Conservation (phyloP, 352 stramenopile genomes). For the Phytophthora rubi region DNA sequence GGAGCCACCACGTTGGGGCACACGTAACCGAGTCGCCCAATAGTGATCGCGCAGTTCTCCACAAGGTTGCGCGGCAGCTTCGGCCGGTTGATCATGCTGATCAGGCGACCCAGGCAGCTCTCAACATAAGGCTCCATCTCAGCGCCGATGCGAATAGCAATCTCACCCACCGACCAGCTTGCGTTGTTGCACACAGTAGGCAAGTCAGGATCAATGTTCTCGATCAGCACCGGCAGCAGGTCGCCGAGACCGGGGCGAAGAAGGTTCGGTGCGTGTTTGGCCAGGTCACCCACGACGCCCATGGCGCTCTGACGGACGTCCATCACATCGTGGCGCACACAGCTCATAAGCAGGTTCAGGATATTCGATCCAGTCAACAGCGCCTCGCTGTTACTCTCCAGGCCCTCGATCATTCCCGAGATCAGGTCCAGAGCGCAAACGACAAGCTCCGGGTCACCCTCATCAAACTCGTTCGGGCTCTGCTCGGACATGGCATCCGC, state of each 20-base stretch:
- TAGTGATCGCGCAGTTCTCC: slow-evolving; percentile 92
- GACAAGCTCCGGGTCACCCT: slow-evolving; percentile 90
- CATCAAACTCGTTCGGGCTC: slow-evolving; percentile 78
- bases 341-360: slow-evolving; percentile 88
- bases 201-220: slow-evolving; percentile 89
- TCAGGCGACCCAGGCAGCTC: slow-evolving; percentile 65
- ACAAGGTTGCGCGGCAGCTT: slow-evolving; percentile 89
- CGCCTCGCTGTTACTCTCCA: slow-evolving; percentile 75
- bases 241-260: slow-evolving; percentile 77
- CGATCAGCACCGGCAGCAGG: slow-evolving; percentile 84
- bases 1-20: slow-evolving; percentile 84
- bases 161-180: slow-evolving; percentile 92
- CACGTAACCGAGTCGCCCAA: slow-evolving; percentile 88
- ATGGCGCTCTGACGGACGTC: slow-evolving; percentile 91
- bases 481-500: slow-evolving; percentile 82
- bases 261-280: slow-evolving; percentile 81
- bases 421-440: slow-evolving; percentile 90
- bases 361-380: slow-evolving; percentile 87
- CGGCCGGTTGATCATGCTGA: slow-evolving; percentile 89
- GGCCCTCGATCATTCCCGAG: slow-evolving; percentile 89
- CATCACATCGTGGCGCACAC: slow-evolving; percentile 85
- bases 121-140: slow-evolving; percentile 89
- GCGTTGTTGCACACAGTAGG: slow-evolving; percentile 94
- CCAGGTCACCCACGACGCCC: slow-evolving; percentile 89
- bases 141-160: slow-evolving; percentile 83